Conservation (phyloP, 495 filamentous ascomycete genomes). For the Mycothermus thermophilus region DNA sequence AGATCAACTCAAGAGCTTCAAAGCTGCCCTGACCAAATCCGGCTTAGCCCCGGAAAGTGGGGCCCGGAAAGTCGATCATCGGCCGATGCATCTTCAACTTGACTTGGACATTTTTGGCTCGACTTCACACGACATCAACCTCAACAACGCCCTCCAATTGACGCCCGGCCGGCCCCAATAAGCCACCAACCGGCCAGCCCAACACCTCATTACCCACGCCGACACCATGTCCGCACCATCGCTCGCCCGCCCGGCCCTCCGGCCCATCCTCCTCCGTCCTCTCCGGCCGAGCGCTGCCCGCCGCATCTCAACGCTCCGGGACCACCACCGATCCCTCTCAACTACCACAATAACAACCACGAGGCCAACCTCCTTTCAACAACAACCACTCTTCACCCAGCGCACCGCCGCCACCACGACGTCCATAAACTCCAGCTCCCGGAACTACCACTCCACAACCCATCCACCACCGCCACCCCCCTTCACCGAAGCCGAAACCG, state of each 20-base stretch:
- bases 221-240: neutral
- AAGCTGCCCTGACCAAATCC: too few relatives aligned
- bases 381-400: neutral
- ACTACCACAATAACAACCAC: neutral
- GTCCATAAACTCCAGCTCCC: constrained; percentile 4
- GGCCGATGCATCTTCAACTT: too few relatives aligned
- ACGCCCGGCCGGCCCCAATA: too few relatives aligned
- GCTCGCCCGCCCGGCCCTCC: constrained; percentile 2
- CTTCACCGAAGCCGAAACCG: constrained; percentile 57
- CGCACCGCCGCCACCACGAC: neutral
- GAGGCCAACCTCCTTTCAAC: neutral
- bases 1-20: too few relatives aligned
- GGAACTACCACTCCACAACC: constrained; percentile 60
- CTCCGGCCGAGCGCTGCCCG: neutral
- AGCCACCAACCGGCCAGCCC: too few relatives aligned
- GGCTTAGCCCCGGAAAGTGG: too few relatives aligned
- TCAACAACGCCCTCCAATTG: too few relatives aligned
- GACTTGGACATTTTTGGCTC: too few relatives aligned
- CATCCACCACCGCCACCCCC: constrained; percentile 34
- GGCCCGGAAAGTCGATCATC: too few relatives aligned
- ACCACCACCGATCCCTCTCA: constrained; percentile 1
- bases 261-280: constrained; percentile 4
- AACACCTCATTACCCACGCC: too few relatives aligned
- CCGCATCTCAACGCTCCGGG: neutral
- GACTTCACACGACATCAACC: too few relatives aligned